Evolutionary conservation across 2,329 filamentous ascomycete species (phyloP).

Genomic region (Lithohypha guttulata): DNA sequence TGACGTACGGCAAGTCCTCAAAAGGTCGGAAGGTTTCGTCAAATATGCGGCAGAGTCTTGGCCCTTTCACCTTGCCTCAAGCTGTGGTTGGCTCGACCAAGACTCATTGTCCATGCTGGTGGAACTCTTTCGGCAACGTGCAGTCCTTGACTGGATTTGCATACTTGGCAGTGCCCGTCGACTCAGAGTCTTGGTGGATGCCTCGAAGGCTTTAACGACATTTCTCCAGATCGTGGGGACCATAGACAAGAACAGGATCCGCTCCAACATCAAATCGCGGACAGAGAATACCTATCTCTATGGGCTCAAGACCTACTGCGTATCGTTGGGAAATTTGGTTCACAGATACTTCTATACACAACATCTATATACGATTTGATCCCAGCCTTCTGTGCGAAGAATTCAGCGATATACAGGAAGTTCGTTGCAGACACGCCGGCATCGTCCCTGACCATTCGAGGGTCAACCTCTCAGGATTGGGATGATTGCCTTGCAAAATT

Average conservation of each 20-base stretch:
- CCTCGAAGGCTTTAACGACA: slow-evolving; percentile 21
- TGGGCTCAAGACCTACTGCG: slow-evolving; percentile 30
- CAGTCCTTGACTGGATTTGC: slow-evolving; percentile 28
- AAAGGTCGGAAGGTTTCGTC: slow-evolving; percentile 7
- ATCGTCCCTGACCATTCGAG: slow-evolving; percentile 16
- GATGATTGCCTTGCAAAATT: slow-evolving; percentile 18
- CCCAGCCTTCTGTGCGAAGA: slow-evolving; percentile 31
- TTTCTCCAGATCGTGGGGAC: slow-evolving; percentile 12
- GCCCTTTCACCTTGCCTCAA: slow-evolving; percentile 14
- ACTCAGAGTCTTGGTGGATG: slow-evolving; percentile 23
- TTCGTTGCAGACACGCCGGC: slow-evolving; percentile 21
- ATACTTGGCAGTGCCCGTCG: slow-evolving; percentile 20
- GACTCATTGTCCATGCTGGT: slow-evolving; percentile 8
- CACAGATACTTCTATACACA: slow-evolving; percentile 22
- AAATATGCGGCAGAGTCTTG: slow-evolving; percentile 16
- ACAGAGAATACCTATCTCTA: slow-evolving; percentile 22
- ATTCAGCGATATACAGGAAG: slow-evolving; percentile 27
- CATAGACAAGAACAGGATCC: slow-evolving; percentile 14
- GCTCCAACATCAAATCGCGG: slow-evolving; percentile 14
- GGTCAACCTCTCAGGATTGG: slow-evolving; percentile 13
- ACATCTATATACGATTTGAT: slow-evolving; percentile 30
- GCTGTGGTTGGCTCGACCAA: background rate
- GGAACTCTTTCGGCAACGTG: slow-evolving; percentile 11
- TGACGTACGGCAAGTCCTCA: background rate
- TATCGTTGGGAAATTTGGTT: slow-evolving; percentile 29